Base-by-base conservation (phyloP, 371 early-diverging fungal species). In the Lichtheimia ramosa region DNA sequence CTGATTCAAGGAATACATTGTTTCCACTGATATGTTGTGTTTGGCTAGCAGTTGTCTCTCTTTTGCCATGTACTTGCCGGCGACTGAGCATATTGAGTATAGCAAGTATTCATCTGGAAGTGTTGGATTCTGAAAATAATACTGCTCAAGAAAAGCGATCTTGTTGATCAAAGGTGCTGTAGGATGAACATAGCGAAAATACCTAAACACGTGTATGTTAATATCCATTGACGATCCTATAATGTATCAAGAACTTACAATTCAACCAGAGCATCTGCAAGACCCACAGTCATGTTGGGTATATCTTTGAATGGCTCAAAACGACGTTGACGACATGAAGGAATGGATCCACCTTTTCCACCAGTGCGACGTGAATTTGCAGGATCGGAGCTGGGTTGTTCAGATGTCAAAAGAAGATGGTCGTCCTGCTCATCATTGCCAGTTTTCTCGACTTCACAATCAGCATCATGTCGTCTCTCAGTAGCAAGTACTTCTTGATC, bases 121-220 rank as follows among this genome's bases (percentile, higher is more conserved):
- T 12, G 42, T 54, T 0, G 74, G 71, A 7, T 66, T 64, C 13
- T 71, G 70, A 48, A 64, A 71, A 28, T 71, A 70, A 23, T 75
- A 79, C 27, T 68, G 67, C 49, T 74, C 73, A 0, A 72, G 54
- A 43, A 75, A 79, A 13, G 68, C 62, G 6, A 66, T 51, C 48
- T 75, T 75, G 64, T 79, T 79, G 50, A 79, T 56, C 8, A 75
- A 25, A 0, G 79, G 75, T 46, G 56, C 62, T 40, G 56, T 51
- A 1, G 46, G 23, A 57, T 79, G 75, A 13, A 68, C 21, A 16
- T 64, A 55, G 8, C 63, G 58, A 64, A 79, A 75, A 25, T 66
- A 79, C 13, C 78, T 77, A 54, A 3, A 0, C 34, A 8, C 10
- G 8, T 10, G 10, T 5, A 28, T 6, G 10, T 34, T 5, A 34